Conservation (phyloP, 805 yeast species). For the Hermanozyma aechmeae region DNA sequence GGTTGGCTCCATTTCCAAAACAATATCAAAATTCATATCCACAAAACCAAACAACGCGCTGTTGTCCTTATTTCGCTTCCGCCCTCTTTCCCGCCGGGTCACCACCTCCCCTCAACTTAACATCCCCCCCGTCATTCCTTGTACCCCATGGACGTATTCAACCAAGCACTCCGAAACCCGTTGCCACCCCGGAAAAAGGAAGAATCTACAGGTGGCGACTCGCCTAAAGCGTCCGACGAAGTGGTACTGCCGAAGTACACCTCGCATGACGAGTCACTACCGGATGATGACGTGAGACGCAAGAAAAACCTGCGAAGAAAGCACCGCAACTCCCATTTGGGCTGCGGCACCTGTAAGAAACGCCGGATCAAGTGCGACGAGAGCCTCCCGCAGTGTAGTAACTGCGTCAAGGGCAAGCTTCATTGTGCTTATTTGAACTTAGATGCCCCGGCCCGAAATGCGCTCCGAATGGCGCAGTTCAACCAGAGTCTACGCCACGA, state of each 20-base stretch:
- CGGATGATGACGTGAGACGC: not conserved
- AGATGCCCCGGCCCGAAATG: conserved; percentile 40
- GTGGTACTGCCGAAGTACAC: too few relatives aligned
- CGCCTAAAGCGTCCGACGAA: too few relatives aligned
- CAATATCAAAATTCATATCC: too few relatives aligned
- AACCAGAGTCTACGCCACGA: conserved; percentile 26
- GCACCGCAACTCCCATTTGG: conserved; percentile 62
- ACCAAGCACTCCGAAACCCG: conserved; percentile 24
- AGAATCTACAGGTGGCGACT: too few relatives aligned
- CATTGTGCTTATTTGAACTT: conserved; percentile 40
- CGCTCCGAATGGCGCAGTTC: conserved; percentile 40
- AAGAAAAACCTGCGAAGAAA: conserved; percentile 43
- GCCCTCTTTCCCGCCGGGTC: too few relatives aligned
- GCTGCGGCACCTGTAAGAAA: conserved; percentile 63
- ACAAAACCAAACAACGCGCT: too few relatives aligned
- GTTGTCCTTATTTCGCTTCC: too few relatives aligned
- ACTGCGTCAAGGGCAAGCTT: conserved; percentile 41
- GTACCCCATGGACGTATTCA: conserved; percentile 15
- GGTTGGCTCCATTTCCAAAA: too few relatives aligned
- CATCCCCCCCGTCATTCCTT: too few relatives aligned
- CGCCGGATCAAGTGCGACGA: conserved; percentile 63
- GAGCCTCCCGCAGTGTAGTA: conserved; percentile 46
- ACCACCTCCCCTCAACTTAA: too few relatives aligned
- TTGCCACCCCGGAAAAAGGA: conserved; percentile 24
- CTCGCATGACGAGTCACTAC: too few relatives aligned